These are phyloP conservation scores for Peltaster fructicola DNA, from an alignment of 2,329 filamentous ascomycete species.

Conservation along the genomic window DNA sequence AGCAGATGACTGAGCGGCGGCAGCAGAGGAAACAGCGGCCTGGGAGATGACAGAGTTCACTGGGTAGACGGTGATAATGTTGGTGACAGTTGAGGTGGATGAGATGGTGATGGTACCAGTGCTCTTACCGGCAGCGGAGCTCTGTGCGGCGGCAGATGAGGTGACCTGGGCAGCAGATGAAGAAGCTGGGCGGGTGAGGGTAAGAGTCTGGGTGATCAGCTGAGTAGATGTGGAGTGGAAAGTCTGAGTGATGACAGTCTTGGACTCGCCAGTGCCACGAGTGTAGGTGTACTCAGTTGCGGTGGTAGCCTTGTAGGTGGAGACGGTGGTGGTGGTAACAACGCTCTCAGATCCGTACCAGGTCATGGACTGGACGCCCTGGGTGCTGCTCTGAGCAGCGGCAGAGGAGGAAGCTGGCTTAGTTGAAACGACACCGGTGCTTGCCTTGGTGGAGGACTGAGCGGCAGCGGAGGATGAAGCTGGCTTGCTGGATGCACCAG, in stretches of 20 bases:
- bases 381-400: background rate
- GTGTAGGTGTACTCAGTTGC: constrained; percentile 20
- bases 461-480: constrained; percentile 1
- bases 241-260: constrained; percentile 18
- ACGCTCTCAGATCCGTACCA: no score
- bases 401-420: background rate
- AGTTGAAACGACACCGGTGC: background rate
- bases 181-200: constrained; percentile 9
- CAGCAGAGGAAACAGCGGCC: constrained; percentile 2
- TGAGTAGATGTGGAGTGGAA: constrained; percentile 18
- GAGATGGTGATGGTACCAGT: constrained; percentile 11
- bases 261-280: constrained; percentile 16
- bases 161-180: constrained; percentile 4
- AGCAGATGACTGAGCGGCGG: constrained; percentile 2
- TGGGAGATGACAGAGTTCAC: constrained; percentile 5
- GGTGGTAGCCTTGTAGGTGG: constrained; percentile 12
- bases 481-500: background rate
- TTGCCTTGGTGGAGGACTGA: background rate
- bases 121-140: constrained; percentile 2
- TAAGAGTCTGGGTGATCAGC: constrained; percentile 15
- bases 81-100: constrained; percentile 18
- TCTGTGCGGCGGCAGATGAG: constrained; percentile 3
- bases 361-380: no score
- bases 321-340: constrained; percentile 5
- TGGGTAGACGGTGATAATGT: constrained; percentile 19